phyloP scores from a whole-genome alignment of 2,329 filamentous ascomycete genomes.

The Penicillium sp. region DNA sequence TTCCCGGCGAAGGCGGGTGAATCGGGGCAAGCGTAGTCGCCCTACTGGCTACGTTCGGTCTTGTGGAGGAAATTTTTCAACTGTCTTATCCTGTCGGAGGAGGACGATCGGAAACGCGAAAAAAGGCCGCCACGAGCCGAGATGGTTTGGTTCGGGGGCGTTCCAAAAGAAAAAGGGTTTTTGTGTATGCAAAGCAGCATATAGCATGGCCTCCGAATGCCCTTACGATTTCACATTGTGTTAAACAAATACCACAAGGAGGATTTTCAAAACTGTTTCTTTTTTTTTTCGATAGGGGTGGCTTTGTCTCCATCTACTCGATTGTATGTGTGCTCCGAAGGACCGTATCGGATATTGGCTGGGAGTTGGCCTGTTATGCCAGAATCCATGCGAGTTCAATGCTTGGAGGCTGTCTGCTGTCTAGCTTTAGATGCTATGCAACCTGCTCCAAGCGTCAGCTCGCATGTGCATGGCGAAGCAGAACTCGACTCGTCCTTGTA shows the following conservation, averaged over 20 bases:
- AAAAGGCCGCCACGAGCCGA: constrained; percentile 40
- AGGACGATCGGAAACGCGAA: constrained; percentile 39
- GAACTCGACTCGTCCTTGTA: background rate
- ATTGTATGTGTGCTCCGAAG: background rate
- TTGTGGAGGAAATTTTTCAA: constrained; percentile 37
- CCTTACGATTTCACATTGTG: constrained; percentile 46
- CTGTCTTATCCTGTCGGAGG: constrained; percentile 30
- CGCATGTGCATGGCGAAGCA: background rate
- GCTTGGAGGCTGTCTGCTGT: background rate
- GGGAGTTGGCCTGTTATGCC: background rate
- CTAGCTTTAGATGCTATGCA: too few relatives aligned
- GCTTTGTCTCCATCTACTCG: background rate
- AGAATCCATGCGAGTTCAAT: background rate
- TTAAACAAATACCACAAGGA: constrained; percentile 47
- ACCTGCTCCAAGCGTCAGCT: background rate
- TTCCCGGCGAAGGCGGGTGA: constrained; percentile 36
- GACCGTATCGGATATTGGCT: background rate
- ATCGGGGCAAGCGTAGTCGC: constrained; percentile 37
- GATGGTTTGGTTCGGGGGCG: constrained; percentile 36
- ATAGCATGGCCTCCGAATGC: constrained; percentile 45
- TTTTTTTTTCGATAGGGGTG: constrained; percentile 3
- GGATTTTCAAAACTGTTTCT: constrained; percentile 28
- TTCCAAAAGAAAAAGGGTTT: constrained; percentile 44
- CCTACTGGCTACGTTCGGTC: constrained; percentile 35
- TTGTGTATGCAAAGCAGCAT: constrained; percentile 46